Percentiles rank a stretch among this genome's conserved stretches.
phyloP scores from a whole-genome alignment of 495 filamentous ascomycete species.

The Trichoderma erinaceum region DNA sequence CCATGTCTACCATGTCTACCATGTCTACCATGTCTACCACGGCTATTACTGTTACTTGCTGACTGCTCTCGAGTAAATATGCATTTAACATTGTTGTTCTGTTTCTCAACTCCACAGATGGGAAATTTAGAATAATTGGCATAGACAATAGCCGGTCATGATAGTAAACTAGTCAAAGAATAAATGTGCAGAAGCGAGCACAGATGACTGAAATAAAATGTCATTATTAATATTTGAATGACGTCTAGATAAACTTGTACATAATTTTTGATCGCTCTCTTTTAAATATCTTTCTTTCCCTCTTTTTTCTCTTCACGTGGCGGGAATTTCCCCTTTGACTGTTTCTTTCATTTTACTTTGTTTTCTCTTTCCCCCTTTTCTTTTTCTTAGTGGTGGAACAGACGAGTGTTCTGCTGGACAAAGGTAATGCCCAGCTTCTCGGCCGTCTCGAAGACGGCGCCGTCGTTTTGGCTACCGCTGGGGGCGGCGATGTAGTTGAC shows the following conservation, averaged over 20 bases:
- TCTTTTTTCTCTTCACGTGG: not conserved
- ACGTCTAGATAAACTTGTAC: not conserved
- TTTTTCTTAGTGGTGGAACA: slow-evolving; percentile 74
- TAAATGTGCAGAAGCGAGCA: not conserved
- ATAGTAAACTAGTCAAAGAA: too few species aligned
- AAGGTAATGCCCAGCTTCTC: slow-evolving; percentile 89
- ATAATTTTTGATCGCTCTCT: slow-evolving; percentile 6
- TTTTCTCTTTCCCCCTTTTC: not conserved
- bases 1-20: too few species aligned
- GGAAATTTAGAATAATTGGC: too few species aligned
- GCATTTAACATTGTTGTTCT: too few species aligned
- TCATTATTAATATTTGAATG: not conserved
- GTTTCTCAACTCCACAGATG: too few species aligned
- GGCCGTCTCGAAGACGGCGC: slow-evolving; percentile 80
- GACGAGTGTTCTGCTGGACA: slow-evolving; percentile 77
- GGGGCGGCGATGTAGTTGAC: slow-evolving; percentile 95
- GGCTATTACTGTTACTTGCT: too few species aligned
- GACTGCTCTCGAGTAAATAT: too few species aligned
- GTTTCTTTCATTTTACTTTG: not conserved
- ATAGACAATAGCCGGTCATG: too few species aligned
- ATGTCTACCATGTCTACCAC: too few species aligned
- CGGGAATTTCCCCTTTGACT: too few species aligned
- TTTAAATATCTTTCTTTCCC: not conserved
- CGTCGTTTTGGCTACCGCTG: slow-evolving; percentile 88
- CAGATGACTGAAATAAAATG: not conserved